Evolutionary conservation across 768 basidiomycete species (phyloP), one percentile per base, ranked within the genome.

Genomic region (Cantharellus cinnabarinus): DNA sequence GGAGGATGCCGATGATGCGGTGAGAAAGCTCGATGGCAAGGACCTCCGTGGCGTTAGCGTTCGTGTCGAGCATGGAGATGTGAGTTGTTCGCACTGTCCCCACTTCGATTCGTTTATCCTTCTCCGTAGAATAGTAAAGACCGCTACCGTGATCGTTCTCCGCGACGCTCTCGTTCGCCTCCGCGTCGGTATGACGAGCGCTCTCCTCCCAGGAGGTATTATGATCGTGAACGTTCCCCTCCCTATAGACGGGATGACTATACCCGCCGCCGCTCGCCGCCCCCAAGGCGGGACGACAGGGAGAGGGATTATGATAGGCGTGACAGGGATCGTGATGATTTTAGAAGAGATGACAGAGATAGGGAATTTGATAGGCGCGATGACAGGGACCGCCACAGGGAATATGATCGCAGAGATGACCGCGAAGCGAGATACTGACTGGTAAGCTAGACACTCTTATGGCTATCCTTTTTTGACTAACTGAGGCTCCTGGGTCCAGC

Each of bases 1-100:
- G 59, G 86, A 87, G 3, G 94, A 98, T 65, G 90, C 90, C 51
- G 91, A 97, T 44, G 83, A 85, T 63, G 94, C 94, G n/a, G 79
- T 91, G 64, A 85, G 81, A 68, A 83, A 85, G 41, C 74, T 97
- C 42, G 83, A 88, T 65, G 83, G 83, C 62, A 85, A 80, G 64
- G 91, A 95, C 64, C 80, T 95, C 51, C 86, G 89, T 64, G 89
- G 89, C 60, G 75, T 82, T 57, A 76, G 78, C 55, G 86, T 90
- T 58, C 80, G 82, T 59, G 84, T 94, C 38, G 74, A 77, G 39
- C 66, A 78, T 41, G 79, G 83, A 54, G 80, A 82, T 5, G 60
- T 14, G 51, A 41, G 44, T 20, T 3, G 54, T 37, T n/a, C 40
- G 37, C 10, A 29, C 59, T 50, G 77, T 78, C 56, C 73, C 73